Evolutionary conservation across 1,284 basidiomycete genomes (phyloP), one percentile per base, ranked within the genome.

Genomic region (Athelia sp.): DNA sequence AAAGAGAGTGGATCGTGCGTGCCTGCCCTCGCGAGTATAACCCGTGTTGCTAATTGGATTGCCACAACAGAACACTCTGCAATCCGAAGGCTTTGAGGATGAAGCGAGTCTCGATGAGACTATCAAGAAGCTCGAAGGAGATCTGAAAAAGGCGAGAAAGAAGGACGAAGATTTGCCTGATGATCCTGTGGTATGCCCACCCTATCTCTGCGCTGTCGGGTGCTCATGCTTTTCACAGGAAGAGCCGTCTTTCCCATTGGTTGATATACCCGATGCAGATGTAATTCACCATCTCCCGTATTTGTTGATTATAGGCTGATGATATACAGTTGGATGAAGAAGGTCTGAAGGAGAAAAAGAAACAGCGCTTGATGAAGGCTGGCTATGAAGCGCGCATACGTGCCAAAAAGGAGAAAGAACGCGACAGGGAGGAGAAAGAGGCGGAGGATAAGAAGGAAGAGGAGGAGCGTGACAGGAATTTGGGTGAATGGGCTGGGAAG

Each of bases 331-430:
- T 99, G 18, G 93, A 93, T 58, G 95, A 98, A 63, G 95, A 98
- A 44, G 81, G 85, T 14, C 62, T 98, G 44, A 98, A 93, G 65
- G 97, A 99, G 68, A 99, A 99, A 72, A 86, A 87, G 59, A 90
- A 87, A 58, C 97, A 99, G 67, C 87, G 85, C 53, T 74, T 99
- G 32, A 75, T 97, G 73, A 99, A 98, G 69, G 93, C 95, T 0
- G 93, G 93, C 0, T 95, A 90, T 68, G 97, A 99, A 51, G 94
- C 96, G 0, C 85, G 97, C 11, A 79, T 86, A 45, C 84, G 93
- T 6, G 81, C 84, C 0, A 84, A 91, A 55, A 85, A 85, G 31
- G 96, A 99, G 66, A 98, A 98, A 58, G 89, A 92, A 59, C 81
- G 82, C 22, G 93, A 93, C 65, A 78, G 75, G 47, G 86, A 87